A percentile compares a stretch with the other conserved stretches of the same genome.
Evolutionary conservation across 371 early-diverging fungal species (phyloP).

Genomic region (Syncephalis plumigaleata): DNA sequence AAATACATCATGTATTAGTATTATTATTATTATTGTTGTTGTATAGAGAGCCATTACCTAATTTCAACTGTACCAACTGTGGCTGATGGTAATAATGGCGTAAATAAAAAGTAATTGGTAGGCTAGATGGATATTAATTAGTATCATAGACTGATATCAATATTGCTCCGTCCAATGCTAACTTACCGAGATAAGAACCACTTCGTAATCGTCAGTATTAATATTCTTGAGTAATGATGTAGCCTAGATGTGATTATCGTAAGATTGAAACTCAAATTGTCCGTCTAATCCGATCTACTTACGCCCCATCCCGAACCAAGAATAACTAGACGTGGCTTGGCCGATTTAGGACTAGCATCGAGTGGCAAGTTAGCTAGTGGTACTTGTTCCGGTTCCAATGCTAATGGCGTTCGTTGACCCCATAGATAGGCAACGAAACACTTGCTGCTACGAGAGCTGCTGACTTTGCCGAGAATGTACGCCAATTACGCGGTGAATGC

Average conservation of each 20-base stretch:
- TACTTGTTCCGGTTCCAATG: too few species aligned
- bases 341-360: not conserved
- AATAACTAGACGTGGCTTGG: conserved; percentile 48
- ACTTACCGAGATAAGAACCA: conserved; percentile 33
- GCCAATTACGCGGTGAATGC: too few species aligned
- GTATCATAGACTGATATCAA: too few species aligned
- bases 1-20: too few species aligned
- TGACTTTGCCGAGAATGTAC: too few species aligned
- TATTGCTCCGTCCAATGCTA: too few species aligned
- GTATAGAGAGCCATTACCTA: conserved; percentile 14
- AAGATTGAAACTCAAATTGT: not conserved
- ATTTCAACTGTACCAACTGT: conserved; percentile 72
- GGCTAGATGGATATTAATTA: too few species aligned
- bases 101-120: conserved; percentile 76
- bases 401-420: too few species aligned
- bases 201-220: conserved; percentile 52
- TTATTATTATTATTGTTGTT: not conserved
- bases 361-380: not conserved
- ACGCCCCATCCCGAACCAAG: conserved; percentile 65
- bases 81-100: conserved; percentile 59
- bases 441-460: too few species aligned
- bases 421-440: too few species aligned
- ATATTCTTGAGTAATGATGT: conserved; percentile 35
- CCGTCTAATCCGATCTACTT: not conserved
- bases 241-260: conserved; percentile 13